phyloP scores from a whole-genome alignment of 208 protist genomes.

The Porcisia deanei region DNA sequence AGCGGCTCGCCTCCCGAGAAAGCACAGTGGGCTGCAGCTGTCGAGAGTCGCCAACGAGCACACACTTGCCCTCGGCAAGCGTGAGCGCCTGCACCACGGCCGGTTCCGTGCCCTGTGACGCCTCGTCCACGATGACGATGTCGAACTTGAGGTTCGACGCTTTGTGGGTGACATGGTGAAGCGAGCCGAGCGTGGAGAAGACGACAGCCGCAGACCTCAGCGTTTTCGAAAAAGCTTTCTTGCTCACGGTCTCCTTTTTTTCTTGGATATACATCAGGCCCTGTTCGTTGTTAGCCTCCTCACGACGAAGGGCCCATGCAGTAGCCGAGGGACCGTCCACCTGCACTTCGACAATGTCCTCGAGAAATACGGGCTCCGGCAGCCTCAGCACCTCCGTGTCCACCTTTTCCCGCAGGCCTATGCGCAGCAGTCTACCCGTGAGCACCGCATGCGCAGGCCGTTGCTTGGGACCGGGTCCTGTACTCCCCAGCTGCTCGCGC shows the following conservation, averaged over 20 bases:
- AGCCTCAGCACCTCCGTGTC: constrained; percentile 55
- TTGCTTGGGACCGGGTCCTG: background rate
- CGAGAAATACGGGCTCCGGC: constrained; percentile 59
- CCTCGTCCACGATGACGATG: constrained; percentile 92
- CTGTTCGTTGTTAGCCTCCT: background rate
- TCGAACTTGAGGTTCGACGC: constrained; percentile 58
- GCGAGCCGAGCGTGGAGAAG: constrained; percentile 82
- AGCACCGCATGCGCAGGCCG: constrained; percentile 13
- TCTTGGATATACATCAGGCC: constrained; percentile 1
- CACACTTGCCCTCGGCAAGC: constrained; percentile 45
- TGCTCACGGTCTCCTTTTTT: constrained; percentile 1
- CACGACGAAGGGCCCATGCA: background rate
- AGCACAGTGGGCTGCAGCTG: constrained; percentile 93
- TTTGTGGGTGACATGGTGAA: constrained; percentile 55
- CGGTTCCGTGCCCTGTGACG: constrained; percentile 90
- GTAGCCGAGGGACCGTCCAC: background rate
- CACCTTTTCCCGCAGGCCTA: constrained; percentile 70
- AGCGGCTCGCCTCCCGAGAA: constrained; percentile 43
- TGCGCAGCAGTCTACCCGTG: constrained; percentile 37
- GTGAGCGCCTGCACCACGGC: constrained; percentile 77
- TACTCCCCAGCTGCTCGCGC: constrained; percentile 25
- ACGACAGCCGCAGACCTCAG: constrained; percentile 47
- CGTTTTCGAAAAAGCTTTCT: constrained; percentile 23
- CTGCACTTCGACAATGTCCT: constrained; percentile 45
- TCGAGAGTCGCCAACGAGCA: constrained; percentile 90